Evolutionary conservation across 2,329 filamentous ascomycete genomes (phyloP).

Genomic region (Cryoendolithus antarcticus): DNA sequence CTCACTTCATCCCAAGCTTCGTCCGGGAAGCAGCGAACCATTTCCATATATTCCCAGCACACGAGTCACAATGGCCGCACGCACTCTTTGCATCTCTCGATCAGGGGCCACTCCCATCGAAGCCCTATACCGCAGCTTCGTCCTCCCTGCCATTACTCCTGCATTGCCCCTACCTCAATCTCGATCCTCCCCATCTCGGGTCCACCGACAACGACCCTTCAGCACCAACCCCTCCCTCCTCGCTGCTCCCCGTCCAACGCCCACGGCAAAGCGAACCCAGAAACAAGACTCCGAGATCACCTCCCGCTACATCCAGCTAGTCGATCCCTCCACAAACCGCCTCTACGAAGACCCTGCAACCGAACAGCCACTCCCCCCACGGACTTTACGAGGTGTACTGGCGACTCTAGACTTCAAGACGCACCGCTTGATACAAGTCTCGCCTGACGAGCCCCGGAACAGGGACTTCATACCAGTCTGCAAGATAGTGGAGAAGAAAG

Average conservation of each 20-base stretch:
- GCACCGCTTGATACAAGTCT: slow-evolving; percentile 40
- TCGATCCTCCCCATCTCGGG: slow-evolving; percentile 12
- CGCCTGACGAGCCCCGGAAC: slow-evolving; percentile 11
- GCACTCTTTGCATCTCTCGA: too few species aligned
- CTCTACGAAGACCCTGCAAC: slow-evolving; percentile 22
- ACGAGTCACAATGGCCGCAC: too few species aligned
- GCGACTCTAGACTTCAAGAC: slow-evolving; percentile 35
- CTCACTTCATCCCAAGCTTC: too few species aligned
- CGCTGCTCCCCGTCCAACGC: slow-evolving; percentile 23
- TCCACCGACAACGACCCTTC: slow-evolving; percentile 9
- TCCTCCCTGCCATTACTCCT: slow-evolving; percentile 20
- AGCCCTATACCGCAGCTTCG: slow-evolving; percentile 34
- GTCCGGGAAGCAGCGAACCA: too few species aligned
- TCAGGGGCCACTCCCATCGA: slow-evolving; percentile 9
- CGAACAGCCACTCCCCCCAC: slow-evolving; percentile 8
- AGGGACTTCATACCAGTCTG: slow-evolving; percentile 51
- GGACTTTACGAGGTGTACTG: slow-evolving; percentile 24
- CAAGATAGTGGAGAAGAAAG: slow-evolving; percentile 52
- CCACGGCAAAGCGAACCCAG: slow-evolving; percentile 26
- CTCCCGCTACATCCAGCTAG: slow-evolving; percentile 31
- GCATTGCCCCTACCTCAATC: slow-evolving; percentile 4
- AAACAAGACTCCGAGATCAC: slow-evolving; percentile 39
- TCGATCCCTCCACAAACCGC: slow-evolving; percentile 26
- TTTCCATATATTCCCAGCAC: too few species aligned
- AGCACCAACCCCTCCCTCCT: slow-evolving; percentile 5